Conservation (phyloP, 352 stramenopile genomes). For the Phytophthora palmivora region DNA sequence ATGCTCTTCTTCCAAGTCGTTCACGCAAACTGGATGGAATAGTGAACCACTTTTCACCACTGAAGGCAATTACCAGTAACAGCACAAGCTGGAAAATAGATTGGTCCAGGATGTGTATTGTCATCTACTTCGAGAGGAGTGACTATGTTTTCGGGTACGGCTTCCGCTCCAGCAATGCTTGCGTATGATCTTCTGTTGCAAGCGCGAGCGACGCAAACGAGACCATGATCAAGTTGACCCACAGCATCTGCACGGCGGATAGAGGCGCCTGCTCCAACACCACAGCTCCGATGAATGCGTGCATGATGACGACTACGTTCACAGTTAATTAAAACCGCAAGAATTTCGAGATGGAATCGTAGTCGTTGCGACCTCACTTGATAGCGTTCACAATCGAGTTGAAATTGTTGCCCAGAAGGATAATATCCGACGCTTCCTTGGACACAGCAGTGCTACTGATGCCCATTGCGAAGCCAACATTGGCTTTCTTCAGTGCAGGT, state of each 20-base stretch:
- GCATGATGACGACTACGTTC: constrained; percentile 92
- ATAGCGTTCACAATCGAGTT: constrained; percentile 96
- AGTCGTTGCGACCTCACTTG: constrained; percentile 95
- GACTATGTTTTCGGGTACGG: constrained; percentile 90
- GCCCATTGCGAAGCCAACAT: constrained; percentile 96
- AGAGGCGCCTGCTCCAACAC: constrained; percentile 75
- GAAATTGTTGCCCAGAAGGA: constrained; percentile 96
- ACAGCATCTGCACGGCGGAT: constrained; percentile 96
- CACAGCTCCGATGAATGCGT: constrained; percentile 89
- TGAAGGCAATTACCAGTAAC: constrained; percentile 86
- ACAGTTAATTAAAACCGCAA: constrained; percentile 97
- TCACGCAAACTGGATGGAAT: constrained; percentile 51
- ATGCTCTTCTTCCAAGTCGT: constrained; percentile 55
- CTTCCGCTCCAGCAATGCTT: constrained; percentile 84
- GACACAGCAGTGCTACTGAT: constrained; percentile 92
- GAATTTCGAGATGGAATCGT: constrained; percentile 97
- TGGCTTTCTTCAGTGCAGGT: constrained; percentile 70
- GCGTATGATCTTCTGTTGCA: constrained; percentile 91
- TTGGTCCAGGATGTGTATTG: constrained; percentile 94
- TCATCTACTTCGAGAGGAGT: constrained; percentile 94
- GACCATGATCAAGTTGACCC: constrained; percentile 98
- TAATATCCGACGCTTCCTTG: constrained; percentile 96
- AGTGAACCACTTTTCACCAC: constrained; percentile 51
- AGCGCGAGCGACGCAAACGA: constrained; percentile 95
- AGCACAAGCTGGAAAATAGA: constrained; percentile 90